phyloP scores from a whole-genome alignment of 495 filamentous ascomycete genomes.

The Darksidea phi region DNA sequence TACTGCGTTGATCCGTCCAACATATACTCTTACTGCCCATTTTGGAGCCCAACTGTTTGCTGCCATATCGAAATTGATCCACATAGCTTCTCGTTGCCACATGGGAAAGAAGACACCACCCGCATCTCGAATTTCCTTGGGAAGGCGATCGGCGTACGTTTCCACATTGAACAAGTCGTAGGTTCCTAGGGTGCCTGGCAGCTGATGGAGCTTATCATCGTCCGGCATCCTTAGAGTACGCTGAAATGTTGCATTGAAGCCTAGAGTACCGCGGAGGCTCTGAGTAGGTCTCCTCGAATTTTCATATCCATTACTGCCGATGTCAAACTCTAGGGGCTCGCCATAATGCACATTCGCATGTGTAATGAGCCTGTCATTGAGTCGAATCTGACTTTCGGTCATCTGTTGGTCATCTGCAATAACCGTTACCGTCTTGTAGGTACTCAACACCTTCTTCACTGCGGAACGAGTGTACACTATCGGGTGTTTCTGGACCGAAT shows the following conservation, averaged over 20 bases:
- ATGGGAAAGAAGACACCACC: not conserved
- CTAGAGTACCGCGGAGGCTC: not conserved
- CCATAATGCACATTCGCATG: not conserved
- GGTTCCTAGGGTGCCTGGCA: not conserved
- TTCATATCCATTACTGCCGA: not conserved
- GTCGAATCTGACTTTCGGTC: not conserved
- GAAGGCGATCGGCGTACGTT: not conserved
- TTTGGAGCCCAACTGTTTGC: not conserved
- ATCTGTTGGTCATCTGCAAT: not conserved
- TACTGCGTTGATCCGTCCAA: slow-evolving; percentile 52
- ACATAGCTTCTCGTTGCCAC: slow-evolving; percentile 48
- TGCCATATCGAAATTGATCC: slow-evolving; percentile 43
- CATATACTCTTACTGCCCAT: slow-evolving; percentile 50
- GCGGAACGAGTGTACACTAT: not conserved
- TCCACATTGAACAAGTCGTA: not conserved
- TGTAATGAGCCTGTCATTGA: not conserved
- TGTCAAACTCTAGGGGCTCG: not conserved
- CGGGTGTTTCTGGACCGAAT: not conserved
- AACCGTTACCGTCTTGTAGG: not conserved
- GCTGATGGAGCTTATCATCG: not conserved
- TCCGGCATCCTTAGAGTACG: not conserved
- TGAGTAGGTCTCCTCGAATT: not conserved
- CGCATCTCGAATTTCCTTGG: not conserved
- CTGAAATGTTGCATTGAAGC: not conserved
- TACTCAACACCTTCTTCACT: not conserved